A percentile compares a stretch with the other conserved stretches of the same genome.
phyloP scores from a whole-genome alignment of 2,329 filamentous ascomycete genomes.

The Lecanosticta acicola region DNA sequence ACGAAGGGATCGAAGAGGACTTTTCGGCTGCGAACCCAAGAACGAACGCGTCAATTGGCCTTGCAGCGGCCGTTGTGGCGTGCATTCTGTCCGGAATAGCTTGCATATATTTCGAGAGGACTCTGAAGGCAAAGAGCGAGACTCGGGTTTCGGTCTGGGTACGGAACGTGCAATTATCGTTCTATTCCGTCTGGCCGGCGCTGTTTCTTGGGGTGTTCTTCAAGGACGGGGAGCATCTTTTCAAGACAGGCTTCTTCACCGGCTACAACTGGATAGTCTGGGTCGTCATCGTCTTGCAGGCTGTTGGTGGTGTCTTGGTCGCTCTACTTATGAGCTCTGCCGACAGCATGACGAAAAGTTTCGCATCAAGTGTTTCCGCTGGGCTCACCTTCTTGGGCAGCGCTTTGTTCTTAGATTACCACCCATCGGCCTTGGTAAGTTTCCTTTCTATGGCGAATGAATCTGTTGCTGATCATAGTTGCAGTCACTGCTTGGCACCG shows the following conservation, averaged over 20 bases:
- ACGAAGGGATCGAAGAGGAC: constrained; percentile 75
- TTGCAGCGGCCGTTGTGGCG: constrained; percentile 71
- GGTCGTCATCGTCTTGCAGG: constrained; percentile 76
- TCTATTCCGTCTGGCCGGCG: constrained; percentile 88
- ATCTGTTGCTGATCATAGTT: constrained; percentile 9
- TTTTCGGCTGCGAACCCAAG: constrained; percentile 46
- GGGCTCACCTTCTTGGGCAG: constrained; percentile 80
- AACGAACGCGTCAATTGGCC: constrained; percentile 74
- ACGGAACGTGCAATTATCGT: constrained; percentile 87
- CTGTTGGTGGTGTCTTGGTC: constrained; percentile 76
- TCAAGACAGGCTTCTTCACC: constrained; percentile 82
- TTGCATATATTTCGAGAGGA: constrained; percentile 83
- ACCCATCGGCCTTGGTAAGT: constrained; percentile 66
- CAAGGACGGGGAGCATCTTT: constrained; percentile 79
- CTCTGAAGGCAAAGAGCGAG: constrained; percentile 65
- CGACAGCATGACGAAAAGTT: constrained; percentile 89
- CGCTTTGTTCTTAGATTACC: constrained; percentile 76
- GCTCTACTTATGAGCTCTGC: constrained; percentile 76
- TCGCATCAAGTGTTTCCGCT: constrained; percentile 88
- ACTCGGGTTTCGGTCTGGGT: constrained; percentile 79
- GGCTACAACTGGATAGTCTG: constrained; percentile 93
- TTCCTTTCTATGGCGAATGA: background rate
- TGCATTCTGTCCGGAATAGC: constrained; percentile 78
- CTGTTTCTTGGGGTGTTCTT: constrained; percentile 80
- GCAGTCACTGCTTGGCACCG: constrained; percentile 77